Base-by-base conservation (phyloP, 768 basidiomycete genomes). In the Serendipita indica region DNA sequence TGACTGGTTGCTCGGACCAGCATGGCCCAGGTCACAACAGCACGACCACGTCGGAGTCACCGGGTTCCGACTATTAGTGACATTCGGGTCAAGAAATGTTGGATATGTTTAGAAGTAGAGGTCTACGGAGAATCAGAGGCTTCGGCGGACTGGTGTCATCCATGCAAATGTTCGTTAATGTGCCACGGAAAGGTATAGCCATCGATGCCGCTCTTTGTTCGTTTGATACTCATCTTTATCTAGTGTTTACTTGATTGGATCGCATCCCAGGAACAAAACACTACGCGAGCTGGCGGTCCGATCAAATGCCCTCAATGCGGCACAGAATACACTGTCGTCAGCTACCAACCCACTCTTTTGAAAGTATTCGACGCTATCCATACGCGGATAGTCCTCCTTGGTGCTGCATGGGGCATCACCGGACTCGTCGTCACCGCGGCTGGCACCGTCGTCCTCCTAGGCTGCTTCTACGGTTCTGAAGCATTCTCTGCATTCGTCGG, bases 51-150 rank as follows among this genome's bases (percentile, higher is more conserved):
- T 6, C 5, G 41, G 16, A 43, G 41, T 22, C 20, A 30, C 20
- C 20, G 49, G 30, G 30, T 32, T 16, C 49, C 49, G 10, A 54
- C 49, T 16, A 54, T 54, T 3, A 54, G 49, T 27, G 49, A 54
- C 30, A 54, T 54, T 54, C 49, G 49, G 20, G 49, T 54, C 20
- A 54, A 54, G 30, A 25, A 18, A 54, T 54, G 49, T 27, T 54
- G 49, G 49, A 54, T 54, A 54, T 54, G 49, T 54, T 28, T 54
- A 16, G 49, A 54, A 54, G 49, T 22, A 32, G 49, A 54, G n/a
- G 30, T 30, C n/a, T 18, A n/a, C 10, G 49, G 49, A 7, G 49
- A 25, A 16, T 16, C 22, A 28, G 30, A 54, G 7, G 22, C 49
- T 25, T 54, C 49, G 16, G 7, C 10, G n/a, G 49, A 54, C n/a